Percentiles rank a stretch among this genome's conserved stretches.
These are phyloP conservation scores for Golubevia sp. DNA, from an alignment of 1,284 basidiomycete genomes.

Conservation along the genomic window DNA sequence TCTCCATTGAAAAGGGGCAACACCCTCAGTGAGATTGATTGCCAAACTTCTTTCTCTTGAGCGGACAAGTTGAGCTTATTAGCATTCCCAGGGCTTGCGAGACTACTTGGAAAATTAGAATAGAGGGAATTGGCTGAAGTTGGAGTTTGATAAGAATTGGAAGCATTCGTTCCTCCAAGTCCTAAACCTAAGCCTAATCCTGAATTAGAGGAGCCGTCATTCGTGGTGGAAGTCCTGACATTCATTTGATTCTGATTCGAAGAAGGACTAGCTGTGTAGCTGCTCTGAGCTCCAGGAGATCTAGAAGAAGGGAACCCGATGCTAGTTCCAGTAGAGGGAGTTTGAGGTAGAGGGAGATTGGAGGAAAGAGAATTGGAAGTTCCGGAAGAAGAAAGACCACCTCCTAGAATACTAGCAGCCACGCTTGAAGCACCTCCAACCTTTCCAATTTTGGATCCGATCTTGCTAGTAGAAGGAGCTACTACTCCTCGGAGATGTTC, in stretches of 20 bases:
- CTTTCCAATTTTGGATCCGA: no score
- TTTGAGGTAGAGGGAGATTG: slow-evolving; percentile 15
- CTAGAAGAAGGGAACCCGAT: slow-evolving; percentile 7
- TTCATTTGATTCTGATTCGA: no score
- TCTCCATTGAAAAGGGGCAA: slow-evolving; percentile 51
- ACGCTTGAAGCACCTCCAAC: no score
- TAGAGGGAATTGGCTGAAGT: slow-evolving; percentile 6
- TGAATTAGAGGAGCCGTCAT: slow-evolving; percentile 14
- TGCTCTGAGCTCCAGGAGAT: no score
- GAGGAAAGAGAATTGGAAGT: no score
- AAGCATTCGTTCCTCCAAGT: slow-evolving; percentile 1
- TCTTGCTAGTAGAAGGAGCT: no score
- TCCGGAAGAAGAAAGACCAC: no score
- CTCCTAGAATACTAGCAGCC: no score
- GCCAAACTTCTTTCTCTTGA: slow-evolving; percentile 34
- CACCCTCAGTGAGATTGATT: slow-evolving; percentile 40
- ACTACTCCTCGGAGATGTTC: slow-evolving; percentile 33
- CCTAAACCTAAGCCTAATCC: neutral
- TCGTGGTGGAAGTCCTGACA: neutral
- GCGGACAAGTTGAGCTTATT: no score
- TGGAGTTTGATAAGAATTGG: slow-evolving; percentile 3
- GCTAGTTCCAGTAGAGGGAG: slow-evolving; percentile 4
- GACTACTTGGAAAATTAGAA: slow-evolving; percentile 8
- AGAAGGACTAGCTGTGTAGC: no score
- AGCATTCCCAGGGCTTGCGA: no score